Evolutionary conservation across 352 stramenopile species (phyloP), one percentile per base, ranked within the genome.

Genomic region (Bremia lactucae): DNA sequence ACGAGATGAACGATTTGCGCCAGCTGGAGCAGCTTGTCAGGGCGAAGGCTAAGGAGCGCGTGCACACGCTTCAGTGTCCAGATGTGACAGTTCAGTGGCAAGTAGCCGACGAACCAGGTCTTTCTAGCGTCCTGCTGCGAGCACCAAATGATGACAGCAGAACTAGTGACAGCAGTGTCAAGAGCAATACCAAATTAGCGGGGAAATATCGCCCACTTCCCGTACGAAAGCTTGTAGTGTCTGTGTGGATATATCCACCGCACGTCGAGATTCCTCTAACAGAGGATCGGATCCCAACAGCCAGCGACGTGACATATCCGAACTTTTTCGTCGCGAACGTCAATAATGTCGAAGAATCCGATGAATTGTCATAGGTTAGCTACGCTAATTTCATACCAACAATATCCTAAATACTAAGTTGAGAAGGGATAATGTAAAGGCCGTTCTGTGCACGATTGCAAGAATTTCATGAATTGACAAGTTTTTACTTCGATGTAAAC

Each of bases 171-270:
- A 40, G 16, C 14, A 26, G 20, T 21, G 26, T 19, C n/a, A 31
- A 22, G 6, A 41, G 21, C 16, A 20, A 31, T 43, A 10, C 33
- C 51, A 19, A 61, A 0, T 52, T 51, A 0, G 59, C 66, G 19
- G 55, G 42, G 16, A 42, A 25, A 52, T 79, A 78, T 41, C 64
- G 64, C 0, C 65, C 68, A 2, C 43, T 85, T 33, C 72, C 72
- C 0, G 46, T 81, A 40, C 62, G 73, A 16, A 81, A 66, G 25
- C 38, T 77, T 23, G 68, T 67, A 3, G 54, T 88, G n/a, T 54
- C 52, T 9, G 64, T 72, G 36, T 88, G 76, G 76, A 60, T 88
- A 36, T 88, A 88, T 40, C 76, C 76, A 11, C 68, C 64, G 10
- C 61, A 83, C 21, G 72, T 84, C 9, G 52, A 55, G 29, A 76